Base-by-base conservation (phyloP, 2,329 filamentous ascomycete genomes). In the Penicillium thymicola region DNA sequence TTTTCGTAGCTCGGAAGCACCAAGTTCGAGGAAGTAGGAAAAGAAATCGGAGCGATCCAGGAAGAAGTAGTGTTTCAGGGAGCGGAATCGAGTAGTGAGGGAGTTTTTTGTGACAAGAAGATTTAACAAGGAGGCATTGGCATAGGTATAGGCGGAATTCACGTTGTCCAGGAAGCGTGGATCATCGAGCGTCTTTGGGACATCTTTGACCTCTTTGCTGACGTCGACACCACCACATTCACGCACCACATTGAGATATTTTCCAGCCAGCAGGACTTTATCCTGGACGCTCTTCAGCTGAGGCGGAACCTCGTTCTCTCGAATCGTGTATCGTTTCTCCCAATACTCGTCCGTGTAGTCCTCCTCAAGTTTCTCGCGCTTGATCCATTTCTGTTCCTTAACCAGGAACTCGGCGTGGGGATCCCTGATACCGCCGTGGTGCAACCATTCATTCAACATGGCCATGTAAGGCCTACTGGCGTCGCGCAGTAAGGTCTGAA, bases 261-360 rank as follows among this genome's bases (percentile, higher is more conserved):
- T 99, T 38, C 94, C 94, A 18, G 94, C 94, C 34, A 99, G 81
- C 2, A 99, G 81, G 1, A 97, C 93, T 74, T 97, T 97, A 65
- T 96, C 92, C 71, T 94, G 94, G 64, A 97, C 89, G 28, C 84
- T 86, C 70, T 94, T 89, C 5, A 99, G 83, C 70, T 99, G 94
- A 9, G 93, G 92, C 3, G 94, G 94, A 1, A 97, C 87, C 58
- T 96, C 89, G 47, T 90, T 86, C 59, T 96, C 91, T 57, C 94
- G 88, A 60, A 99, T 89, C 5, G 94, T 97, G 71, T 99, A 99
- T 61, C 94, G 84, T 69, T 96, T 91, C 72, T 99, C 94, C 94
- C 94, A 99, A 74, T 99, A 99, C 69, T 99, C 94, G 72, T 99
- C 94, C 0, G 93, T 99, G 69, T 97, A 99, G 72, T 99, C 94